phyloP scores from a whole-genome alignment of 345 rosid genomes.

The Eucalyptus marginata region DNA sequence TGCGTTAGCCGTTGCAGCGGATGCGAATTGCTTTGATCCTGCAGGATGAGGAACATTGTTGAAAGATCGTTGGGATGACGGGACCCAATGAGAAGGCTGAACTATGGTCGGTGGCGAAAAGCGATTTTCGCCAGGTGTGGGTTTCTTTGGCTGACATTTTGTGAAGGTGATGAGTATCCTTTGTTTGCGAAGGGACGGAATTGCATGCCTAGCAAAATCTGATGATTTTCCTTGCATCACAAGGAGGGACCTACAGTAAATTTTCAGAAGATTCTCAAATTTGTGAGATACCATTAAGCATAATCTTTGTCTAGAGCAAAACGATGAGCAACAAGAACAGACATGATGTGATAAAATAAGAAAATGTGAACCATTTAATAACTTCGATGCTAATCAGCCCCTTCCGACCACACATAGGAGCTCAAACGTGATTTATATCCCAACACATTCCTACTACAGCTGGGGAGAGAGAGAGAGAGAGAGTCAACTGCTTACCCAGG shows the following conservation, averaged over 20 bases:
- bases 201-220: slow-evolving; percentile 69
- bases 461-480: not conserved
- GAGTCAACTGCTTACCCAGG: slow-evolving; percentile 57
- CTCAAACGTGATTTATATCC: not conserved
- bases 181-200: slow-evolving; percentile 49
- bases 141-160: slow-evolving; percentile 48
- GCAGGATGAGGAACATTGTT: slow-evolving; percentile 38
- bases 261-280: not conserved
- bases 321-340: not conserved
- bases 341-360: not conserved
- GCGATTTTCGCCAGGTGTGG: slow-evolving; percentile 16
- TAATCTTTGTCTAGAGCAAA: not conserved
- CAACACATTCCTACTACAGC: not conserved
- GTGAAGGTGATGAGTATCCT: slow-evolving; percentile 70
- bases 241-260: slow-evolving; percentile 50
- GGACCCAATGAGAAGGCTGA: slow-evolving; percentile 48
- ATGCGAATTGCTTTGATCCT: slow-evolving; percentile 44
- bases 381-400: not conserved
- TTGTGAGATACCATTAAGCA: not conserved
- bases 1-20: slow-evolving; percentile 29
- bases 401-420: not conserved
- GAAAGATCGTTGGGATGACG: slow-evolving; percentile 39
- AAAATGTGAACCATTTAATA: not conserved
- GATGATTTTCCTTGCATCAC: slow-evolving; percentile 72
- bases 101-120: slow-evolving; percentile 10